phyloP scores from a whole-genome alignment of 2,329 filamentous ascomycete species.

The Aspergillus novofumigatus region DNA sequence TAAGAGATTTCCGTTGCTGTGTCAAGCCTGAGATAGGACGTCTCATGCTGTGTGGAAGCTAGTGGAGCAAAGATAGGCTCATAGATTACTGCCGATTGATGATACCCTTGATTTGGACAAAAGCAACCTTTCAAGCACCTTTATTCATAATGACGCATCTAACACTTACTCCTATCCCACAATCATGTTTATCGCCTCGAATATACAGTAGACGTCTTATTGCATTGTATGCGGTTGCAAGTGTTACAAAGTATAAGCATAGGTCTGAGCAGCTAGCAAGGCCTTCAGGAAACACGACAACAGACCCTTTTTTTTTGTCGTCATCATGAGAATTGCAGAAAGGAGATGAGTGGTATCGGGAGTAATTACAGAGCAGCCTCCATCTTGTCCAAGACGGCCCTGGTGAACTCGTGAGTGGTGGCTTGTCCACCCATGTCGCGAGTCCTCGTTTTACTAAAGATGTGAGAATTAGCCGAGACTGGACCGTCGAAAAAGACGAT shows the following conservation, averaged over 20 bases:
- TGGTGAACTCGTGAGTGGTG: conserved; percentile 92
- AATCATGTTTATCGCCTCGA: conserved; percentile 8
- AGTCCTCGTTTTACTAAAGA: conserved; percentile 72
- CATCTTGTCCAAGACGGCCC: conserved; percentile 93
- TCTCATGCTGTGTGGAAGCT: not conserved
- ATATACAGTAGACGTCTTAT: conserved; percentile 21
- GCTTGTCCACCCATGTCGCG: conserved; percentile 91
- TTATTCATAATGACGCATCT: conserved; percentile 11
- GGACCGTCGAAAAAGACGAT: not conserved
- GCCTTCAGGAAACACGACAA: conserved; percentile 11
- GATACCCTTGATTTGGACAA: not conserved
- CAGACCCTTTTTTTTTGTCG: conserved; percentile 16
- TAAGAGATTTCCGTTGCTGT: not conserved
- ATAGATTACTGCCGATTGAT: not conserved
- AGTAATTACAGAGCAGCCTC: conserved; percentile 61
- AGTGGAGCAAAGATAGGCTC: not conserved
- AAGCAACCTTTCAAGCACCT: conserved; percentile 1
- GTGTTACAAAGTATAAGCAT: conserved; percentile 27
- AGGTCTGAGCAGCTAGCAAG: conserved; percentile 9
- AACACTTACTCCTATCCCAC: conserved; percentile 13
- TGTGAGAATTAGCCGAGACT: conserved; percentile 38
- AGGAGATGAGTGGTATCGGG: conserved; percentile 10
- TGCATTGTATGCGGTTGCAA: conserved; percentile 17
- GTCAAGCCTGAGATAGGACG: not conserved
- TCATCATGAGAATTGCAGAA: conserved; percentile 23